Evolutionary conservation across 2,329 filamentous ascomycete species (phyloP).

Genomic region (Claviceps sp.): DNA sequence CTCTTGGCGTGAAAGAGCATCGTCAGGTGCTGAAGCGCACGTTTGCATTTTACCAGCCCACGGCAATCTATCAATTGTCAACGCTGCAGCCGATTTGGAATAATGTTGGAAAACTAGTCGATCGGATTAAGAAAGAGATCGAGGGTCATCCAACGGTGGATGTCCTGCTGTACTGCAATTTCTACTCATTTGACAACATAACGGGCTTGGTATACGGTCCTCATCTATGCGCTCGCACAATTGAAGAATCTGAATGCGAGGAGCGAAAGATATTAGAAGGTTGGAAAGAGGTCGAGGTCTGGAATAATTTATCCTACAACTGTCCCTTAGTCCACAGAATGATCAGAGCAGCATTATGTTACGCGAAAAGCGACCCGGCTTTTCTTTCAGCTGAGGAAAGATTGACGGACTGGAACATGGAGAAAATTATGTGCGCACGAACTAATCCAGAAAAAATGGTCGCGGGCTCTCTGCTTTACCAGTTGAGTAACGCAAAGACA

Average conservation of each 20-base stretch:
- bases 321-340: slow-evolving; percentile 1
- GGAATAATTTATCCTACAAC: slow-evolving; percentile 3
- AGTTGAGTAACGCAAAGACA: slow-evolving; percentile 2
- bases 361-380: not conserved
- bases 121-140: not conserved
- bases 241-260: slow-evolving; percentile 1
- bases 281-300: slow-evolving; percentile 3
- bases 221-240: not conserved
- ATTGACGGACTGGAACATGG: slow-evolving; percentile 3
- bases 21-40: slow-evolving; percentile 3
- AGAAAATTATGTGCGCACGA: not conserved
- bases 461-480: slow-evolving; percentile 1
- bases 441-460: slow-evolving; percentile 1
- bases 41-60: slow-evolving; percentile 4
- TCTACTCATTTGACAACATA: slow-evolving; percentile 6
- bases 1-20: slow-evolving; percentile 2
- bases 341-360: not conserved
- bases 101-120: not conserved
- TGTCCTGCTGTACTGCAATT: slow-evolving; percentile 2
- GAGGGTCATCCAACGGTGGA: not conserved
- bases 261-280: slow-evolving; percentile 2
- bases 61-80: not conserved
- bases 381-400: slow-evolving; percentile 4
- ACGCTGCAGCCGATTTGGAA: not conserved
- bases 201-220: slow-evolving; percentile 2